These are phyloP conservation scores for Zygosaccharomyces pseudorouxii DNA, from an alignment of 805 yeast species.

Conservation along the genomic window DNA sequence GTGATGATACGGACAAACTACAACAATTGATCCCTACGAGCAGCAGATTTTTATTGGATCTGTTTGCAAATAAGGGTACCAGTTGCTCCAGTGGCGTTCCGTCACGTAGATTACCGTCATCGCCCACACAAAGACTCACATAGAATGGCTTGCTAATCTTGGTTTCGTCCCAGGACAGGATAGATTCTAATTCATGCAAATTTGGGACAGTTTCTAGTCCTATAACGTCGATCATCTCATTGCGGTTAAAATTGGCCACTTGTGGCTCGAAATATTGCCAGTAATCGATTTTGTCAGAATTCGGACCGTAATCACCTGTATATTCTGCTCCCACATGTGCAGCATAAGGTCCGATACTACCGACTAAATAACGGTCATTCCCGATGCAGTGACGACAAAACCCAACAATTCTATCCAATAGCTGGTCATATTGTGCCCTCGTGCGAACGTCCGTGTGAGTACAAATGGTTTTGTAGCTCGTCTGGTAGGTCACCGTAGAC, in stretches of 20 bases:
- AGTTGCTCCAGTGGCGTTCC: conserved; percentile 42
- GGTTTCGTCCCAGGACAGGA: conserved; percentile 40
- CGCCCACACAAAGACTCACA: conserved; percentile 41
- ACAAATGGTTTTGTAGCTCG: conserved; percentile 42
- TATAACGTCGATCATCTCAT: conserved; percentile 47
- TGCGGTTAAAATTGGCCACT: conserved; percentile 46
- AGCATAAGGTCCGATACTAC: conserved; percentile 76
- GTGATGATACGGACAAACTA: conserved; percentile 40
- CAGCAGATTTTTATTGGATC: conserved; percentile 33
- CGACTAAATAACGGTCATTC: conserved; percentile 34
- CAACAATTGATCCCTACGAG: conserved; percentile 72
- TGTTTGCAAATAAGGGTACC: conserved; percentile 18
- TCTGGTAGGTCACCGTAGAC: conserved; percentile 59
- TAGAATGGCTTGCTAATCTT: conserved; percentile 42
- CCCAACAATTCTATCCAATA: conserved; percentile 21
- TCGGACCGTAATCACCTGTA: conserved; percentile 54
- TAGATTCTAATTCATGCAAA: conserved; percentile 48
- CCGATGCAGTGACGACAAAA: conserved; percentile 26
- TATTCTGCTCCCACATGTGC: conserved; percentile 67
- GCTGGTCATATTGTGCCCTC: conserved; percentile 19
- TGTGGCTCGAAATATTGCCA: conserved; percentile 33
- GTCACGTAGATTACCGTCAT: conserved; percentile 42
- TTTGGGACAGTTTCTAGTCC: conserved; percentile 74
- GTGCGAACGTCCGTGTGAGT: conserved; percentile 22
- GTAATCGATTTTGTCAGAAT: conserved; percentile 28